These are phyloP conservation scores for Aureobasidium mangrovei DNA, from an alignment of 2,329 filamentous ascomycete species.

Conservation along the genomic window DNA sequence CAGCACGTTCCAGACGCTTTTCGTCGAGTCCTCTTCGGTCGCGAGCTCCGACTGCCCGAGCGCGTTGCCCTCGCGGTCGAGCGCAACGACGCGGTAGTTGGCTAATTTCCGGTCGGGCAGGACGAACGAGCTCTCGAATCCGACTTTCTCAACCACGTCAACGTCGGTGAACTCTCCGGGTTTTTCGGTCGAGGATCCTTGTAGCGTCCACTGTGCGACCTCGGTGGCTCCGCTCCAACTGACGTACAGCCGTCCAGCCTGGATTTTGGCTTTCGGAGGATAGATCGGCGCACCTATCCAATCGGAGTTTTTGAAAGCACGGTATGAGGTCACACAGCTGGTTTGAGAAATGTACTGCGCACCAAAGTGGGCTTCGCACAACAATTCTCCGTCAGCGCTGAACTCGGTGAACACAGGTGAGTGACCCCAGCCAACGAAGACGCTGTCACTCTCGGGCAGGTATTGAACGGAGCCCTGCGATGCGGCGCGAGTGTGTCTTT, in stretches of 20 bases:
- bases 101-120: neutral
- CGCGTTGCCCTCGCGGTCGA: slow-evolving; percentile 16
- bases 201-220: slow-evolving; percentile 16
- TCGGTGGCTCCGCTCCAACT: slow-evolving; percentile 18
- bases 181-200: slow-evolving; percentile 18
- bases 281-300: slow-evolving; percentile 9
- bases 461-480: slow-evolving; percentile 46
- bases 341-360: slow-evolving; percentile 27
- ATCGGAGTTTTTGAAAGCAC: slow-evolving; percentile 36
- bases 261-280: slow-evolving; percentile 29
- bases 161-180: slow-evolving; percentile 13
- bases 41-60: slow-evolving; percentile 14
- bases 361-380: slow-evolving; percentile 45
- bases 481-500: slow-evolving; percentile 33
- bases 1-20: slow-evolving; percentile 2
- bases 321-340: slow-evolving; percentile 35
- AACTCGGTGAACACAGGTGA: slow-evolving; percentile 32
- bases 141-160: slow-evolving; percentile 13
- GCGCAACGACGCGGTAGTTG: slow-evolving; percentile 18
- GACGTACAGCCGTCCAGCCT: slow-evolving; percentile 15
- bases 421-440: slow-evolving; percentile 48
- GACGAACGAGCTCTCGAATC: slow-evolving; percentile 16
- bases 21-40: neutral
- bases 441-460: slow-evolving; percentile 40
- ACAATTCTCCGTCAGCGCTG: slow-evolving; percentile 35